Evolutionary conservation across 495 filamentous ascomycete species (phyloP), one percentile per base, ranked within the genome.

Genomic region (Stereocaulon alpinum): DNA sequence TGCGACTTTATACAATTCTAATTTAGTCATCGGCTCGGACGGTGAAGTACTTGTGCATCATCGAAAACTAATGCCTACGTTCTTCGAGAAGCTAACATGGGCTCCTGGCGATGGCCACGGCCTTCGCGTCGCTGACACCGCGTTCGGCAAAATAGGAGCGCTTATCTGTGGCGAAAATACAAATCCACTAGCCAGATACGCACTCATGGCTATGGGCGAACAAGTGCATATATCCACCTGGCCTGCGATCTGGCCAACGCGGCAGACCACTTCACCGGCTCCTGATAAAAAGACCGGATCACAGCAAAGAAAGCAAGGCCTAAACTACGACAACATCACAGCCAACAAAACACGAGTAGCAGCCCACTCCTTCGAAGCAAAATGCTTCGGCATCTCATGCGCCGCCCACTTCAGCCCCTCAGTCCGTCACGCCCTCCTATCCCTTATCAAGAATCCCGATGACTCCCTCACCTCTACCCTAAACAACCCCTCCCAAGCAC

Each of bases 121-220:
- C n/a, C 47, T 30, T 30, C 12, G 47, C 24, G 24, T 50, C 24
- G 47, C 47, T 6, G 6, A 6, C 11, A 50, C 47, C 3, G 22
- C n/a, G 1, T 30, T 50, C 30, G 47, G 47, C 17, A 15, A 32
- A 15, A 50, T 50, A 10, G 47, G 24, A 4, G 24, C 47, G 17
- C 47, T 50, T 5, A 29, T 50, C 6, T 30, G 24, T 30, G 47
- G 24, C 5, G 47, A 30, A 24, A 50, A 50, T 30, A 50, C 24
- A 3, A 50, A 50, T 50, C 47, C 47, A 30, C 11, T 50, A 50
- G 47, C 47, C 24, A 50, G 47, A 20, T 50, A 50, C 47, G 47
- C 24, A n/a, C 30, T 50, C 24, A 50, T 17, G 11, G 47, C 47
- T 15, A 17, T 50, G 12, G 47, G 11, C 29, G 47, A 50, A 20